phyloP scores from a whole-genome alignment of 805 yeast genomes.

The Yarrowia keelungensis region DNA sequence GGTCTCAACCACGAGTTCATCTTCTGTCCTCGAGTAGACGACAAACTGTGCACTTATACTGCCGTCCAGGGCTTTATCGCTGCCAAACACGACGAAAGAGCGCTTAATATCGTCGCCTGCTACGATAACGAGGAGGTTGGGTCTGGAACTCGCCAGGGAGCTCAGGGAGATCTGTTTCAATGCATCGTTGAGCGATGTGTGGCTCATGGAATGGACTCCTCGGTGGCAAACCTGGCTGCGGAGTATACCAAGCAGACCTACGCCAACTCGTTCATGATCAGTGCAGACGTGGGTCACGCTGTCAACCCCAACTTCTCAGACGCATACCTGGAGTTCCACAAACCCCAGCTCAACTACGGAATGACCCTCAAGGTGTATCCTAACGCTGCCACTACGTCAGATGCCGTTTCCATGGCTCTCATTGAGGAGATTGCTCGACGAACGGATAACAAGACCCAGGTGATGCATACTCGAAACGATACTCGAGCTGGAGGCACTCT shows the following conservation, averaged over 20 bases:
- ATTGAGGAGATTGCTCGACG: slow-evolving; percentile 70
- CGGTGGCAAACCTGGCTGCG: slow-evolving; percentile 39
- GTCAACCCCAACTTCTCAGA: slow-evolving; percentile 69
- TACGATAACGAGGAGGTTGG: slow-evolving; percentile 89
- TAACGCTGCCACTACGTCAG: slow-evolving; percentile 85
- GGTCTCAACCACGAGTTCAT: slow-evolving; percentile 80
- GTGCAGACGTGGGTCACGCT: slow-evolving; percentile 86
- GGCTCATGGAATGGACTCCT: slow-evolving; percentile 45
- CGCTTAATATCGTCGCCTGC: slow-evolving; percentile 62
- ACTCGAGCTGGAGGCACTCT: slow-evolving; percentile 88
- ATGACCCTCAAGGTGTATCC: slow-evolving; percentile 74
- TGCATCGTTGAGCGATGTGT: slow-evolving; percentile 61
- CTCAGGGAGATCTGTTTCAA: slow-evolving; percentile 77
- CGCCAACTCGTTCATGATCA: slow-evolving; percentile 79
- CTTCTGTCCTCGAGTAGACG: slow-evolving; percentile 85
- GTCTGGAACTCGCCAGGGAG: slow-evolving; percentile 80
- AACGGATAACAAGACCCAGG: slow-evolving; percentile 72
- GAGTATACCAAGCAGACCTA: slow-evolving; percentile 54
- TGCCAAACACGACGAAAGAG: slow-evolving; percentile 48
- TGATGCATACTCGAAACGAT: slow-evolving; percentile 84
- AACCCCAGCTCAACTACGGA: slow-evolving; percentile 81
- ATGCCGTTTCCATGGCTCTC: slow-evolving; percentile 72
- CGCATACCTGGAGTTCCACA: slow-evolving; percentile 77
- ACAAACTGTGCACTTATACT: slow-evolving; percentile 79
- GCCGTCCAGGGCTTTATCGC: slow-evolving; percentile 61